Percentiles rank a stretch among this genome's conserved stretches.
Conservation (phyloP, 2,329 filamentous ascomycete species). For the Pseudogymnoascus sp. region DNA sequence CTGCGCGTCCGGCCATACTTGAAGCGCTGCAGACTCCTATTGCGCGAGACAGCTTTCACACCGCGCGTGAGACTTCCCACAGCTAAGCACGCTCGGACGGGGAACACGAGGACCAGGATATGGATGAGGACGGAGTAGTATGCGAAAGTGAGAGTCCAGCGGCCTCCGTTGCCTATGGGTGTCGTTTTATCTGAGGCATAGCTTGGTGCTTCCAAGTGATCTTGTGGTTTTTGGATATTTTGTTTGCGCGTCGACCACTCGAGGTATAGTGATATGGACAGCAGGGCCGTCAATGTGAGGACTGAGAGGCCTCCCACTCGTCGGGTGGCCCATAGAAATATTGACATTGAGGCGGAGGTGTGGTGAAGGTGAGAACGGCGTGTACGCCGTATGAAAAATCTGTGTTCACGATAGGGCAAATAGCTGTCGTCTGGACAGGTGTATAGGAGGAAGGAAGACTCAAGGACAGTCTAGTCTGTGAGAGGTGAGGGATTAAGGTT, state of each 20-base stretch:
- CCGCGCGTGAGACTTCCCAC: constrained; percentile 50
- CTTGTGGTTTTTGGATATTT: background rate
- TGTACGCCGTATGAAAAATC: background rate
- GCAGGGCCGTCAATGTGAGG: background rate
- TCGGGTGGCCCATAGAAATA: constrained; percentile 6
- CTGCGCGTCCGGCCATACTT: constrained; percentile 42
- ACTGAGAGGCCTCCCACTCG: constrained; percentile 6
- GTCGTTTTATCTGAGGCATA: background rate
- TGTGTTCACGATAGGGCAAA: background rate
- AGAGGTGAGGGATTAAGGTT: background rate
- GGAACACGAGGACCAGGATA: constrained; percentile 55
- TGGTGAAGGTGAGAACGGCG: background rate
- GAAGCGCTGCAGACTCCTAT: constrained; percentile 40
- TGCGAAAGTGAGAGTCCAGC: constrained; percentile 39
- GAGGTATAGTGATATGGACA: background rate
- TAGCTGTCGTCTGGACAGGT: background rate
- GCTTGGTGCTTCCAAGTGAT: background rate
- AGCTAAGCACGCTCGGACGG: constrained; percentile 54
- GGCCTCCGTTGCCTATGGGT: background rate
- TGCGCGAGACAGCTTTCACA: constrained; percentile 29
- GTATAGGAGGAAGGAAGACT: background rate
- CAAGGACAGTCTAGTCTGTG: background rate
- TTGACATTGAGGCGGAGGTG: constrained; percentile 1
- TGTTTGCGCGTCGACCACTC: background rate
- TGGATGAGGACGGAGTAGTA: constrained; percentile 62